Percentiles rank a stretch among this genome's conserved stretches.
Evolutionary conservation across 345 rosid genomes (phyloP).

Genomic region (Limnanthes douglasii): DNA sequence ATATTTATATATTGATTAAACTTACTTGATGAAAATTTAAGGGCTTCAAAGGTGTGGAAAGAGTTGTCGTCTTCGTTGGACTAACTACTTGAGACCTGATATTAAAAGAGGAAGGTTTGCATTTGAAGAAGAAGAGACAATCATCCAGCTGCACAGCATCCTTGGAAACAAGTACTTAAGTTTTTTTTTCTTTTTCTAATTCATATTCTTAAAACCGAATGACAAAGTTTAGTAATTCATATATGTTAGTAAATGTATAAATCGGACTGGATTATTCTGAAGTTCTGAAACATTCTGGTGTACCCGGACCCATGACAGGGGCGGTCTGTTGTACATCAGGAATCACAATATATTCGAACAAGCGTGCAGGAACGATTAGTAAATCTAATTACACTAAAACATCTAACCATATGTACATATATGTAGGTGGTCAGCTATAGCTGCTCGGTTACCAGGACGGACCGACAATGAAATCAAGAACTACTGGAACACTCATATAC

Average conservation of each 20-base stretch:
- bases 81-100: conserved; percentile 87
- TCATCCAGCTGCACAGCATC: conserved; percentile 71
- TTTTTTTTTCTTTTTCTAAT: neutral
- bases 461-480: conserved; percentile 95
- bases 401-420: conserved; percentile 6
- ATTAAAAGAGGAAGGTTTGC: conserved; percentile 90
- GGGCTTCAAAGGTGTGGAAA: conserved; percentile 95
- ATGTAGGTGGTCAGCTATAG: conserved; percentile 93
- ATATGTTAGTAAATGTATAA: neutral
- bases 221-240: neutral
- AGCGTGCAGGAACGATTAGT: neutral
- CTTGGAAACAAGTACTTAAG: conserved; percentile 64
- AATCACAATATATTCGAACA: too few species aligned
- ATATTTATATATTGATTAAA: neutral
- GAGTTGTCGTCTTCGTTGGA: conserved; percentile 98
- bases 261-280: too few species aligned
- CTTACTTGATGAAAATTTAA: conserved; percentile 8
- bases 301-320: too few species aligned
- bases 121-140: conserved; percentile 91
- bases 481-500: conserved; percentile 87
- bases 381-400: conserved; percentile 2
- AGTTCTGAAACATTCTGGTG: neutral
- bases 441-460: conserved; percentile 94
- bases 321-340: too few species aligned
- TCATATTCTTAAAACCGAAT: neutral